A percentile compares a stretch with the other conserved stretches of the same genome.
Evolutionary conservation across 2,329 filamentous ascomycete genomes (phyloP).

Genomic region (Niveomyces coronatus): DNA sequence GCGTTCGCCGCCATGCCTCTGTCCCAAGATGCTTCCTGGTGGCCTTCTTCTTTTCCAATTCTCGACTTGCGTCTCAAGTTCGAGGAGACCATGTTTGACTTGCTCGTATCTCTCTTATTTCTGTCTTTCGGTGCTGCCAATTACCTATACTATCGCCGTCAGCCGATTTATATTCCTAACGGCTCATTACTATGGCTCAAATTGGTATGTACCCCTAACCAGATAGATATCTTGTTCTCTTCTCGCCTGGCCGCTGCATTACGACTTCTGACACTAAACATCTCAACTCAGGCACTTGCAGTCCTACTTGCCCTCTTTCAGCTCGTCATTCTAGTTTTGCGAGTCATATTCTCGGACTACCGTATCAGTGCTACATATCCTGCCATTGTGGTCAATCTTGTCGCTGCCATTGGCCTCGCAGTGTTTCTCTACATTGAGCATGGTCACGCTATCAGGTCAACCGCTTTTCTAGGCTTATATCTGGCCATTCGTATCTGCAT

Average conservation of each 20-base stretch:
- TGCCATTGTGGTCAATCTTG: not conserved
- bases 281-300: no score
- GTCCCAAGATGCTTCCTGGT: not conserved
- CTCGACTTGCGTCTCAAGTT: not conserved
- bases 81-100: not conserved
- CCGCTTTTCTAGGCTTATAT: not conserved
- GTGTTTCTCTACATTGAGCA: not conserved
- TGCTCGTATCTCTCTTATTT: not conserved
- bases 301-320: not conserved
- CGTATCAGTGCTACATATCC: not conserved
- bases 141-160: not conserved
- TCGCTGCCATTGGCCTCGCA: not conserved
- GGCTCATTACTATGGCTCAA: slow-evolving; percentile 1
- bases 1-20: not conserved
- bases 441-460: not conserved
- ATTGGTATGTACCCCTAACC: not conserved
- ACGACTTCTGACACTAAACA: not conserved
- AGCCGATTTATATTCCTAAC: not conserved
- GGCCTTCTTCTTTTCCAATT: not conserved
- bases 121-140: not conserved
- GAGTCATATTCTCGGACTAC: not conserved
- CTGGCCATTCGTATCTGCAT: not conserved
- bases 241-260: not conserved
- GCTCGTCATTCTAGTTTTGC: not conserved
- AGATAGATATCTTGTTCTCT: not conserved